Conservation (phyloP, 2,329 filamentous ascomycete species). For the Aspergillus quadricinctus region DNA sequence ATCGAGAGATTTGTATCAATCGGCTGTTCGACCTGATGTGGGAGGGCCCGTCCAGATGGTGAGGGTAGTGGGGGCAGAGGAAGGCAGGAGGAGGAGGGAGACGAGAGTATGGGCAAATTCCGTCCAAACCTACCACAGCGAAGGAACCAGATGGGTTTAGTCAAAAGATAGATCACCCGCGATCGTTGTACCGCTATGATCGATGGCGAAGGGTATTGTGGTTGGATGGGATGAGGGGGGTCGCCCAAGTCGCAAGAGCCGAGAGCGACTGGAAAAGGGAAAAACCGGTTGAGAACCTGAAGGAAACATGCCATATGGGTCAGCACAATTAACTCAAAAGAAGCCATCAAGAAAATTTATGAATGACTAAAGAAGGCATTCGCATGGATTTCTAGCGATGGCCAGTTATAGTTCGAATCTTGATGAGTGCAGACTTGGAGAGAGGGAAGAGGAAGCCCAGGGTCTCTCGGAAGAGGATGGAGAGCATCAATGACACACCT, state of each 20-base stretch:
- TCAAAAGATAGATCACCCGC: conserved; percentile 29
- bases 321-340: conserved; percentile 21
- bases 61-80: conserved; percentile 23
- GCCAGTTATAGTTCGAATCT: conserved; percentile 21
- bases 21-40: conserved; percentile 25
- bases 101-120: conserved; percentile 26
- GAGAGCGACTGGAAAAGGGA: conserved; percentile 30
- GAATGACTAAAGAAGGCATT: conserved; percentile 11
- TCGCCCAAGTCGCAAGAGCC: conserved; percentile 34
- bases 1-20: conserved; percentile 32
- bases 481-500: conserved; percentile 31
- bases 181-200: conserved; percentile 28
- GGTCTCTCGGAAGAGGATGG: conserved; percentile 32
- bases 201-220: conserved; percentile 22
- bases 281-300: conserved; percentile 23
- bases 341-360: conserved; percentile 13
- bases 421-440: conserved; percentile 26
- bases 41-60: conserved; percentile 16
- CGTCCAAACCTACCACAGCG: conserved; percentile 37
- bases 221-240: conserved; percentile 25
- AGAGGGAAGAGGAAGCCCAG: conserved; percentile 26
- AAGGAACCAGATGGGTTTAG: conserved; percentile 22
- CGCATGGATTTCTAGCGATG: conserved; percentile 15
- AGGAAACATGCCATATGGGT: conserved; percentile 16
- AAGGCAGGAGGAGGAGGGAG: conserved; percentile 20